A percentile compares a stretch with the other conserved stretches of the same genome.
phyloP scores from a whole-genome alignment of 2,329 filamentous ascomycete genomes.

The Diplodia corticola region DNA sequence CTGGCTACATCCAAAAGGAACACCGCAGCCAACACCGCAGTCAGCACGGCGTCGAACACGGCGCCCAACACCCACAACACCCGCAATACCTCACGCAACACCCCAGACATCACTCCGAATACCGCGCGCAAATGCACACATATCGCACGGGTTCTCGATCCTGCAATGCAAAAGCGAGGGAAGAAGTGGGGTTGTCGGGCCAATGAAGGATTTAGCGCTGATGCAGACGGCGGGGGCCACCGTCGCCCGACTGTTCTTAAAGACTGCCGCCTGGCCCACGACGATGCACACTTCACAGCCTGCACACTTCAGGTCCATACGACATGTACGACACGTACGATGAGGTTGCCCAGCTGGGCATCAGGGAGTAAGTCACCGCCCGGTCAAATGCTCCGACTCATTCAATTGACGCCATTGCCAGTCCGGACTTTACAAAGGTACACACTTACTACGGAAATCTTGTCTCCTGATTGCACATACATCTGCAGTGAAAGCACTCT shows the following conservation, averaged over 20 bases:
- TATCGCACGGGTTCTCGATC: no score
- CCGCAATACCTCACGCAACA: no score
- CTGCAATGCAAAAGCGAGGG: no score
- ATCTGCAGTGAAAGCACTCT: not conserved
- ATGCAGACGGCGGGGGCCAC: not conserved
- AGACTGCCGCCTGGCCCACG: not conserved
- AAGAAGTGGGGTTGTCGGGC: no score
- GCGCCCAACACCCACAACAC: no score
- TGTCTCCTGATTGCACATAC: not conserved
- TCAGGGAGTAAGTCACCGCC: not conserved
- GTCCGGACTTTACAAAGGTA: not conserved
- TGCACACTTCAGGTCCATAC: not conserved
- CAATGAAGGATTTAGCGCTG: not conserved
- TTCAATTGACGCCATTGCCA: not conserved
- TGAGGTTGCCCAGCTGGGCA: not conserved
- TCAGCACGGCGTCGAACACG: no score
- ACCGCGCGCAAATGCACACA: no score
- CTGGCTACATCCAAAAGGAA: no score
- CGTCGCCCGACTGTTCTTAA: not conserved
- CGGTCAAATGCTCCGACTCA: no score
- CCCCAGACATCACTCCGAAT: no score
- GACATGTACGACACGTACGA: conserved; percentile 1
- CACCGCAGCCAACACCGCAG: no score
- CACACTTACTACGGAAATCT: not conserved
- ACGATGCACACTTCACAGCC: not conserved